Evolutionary conservation across 75 land plant species (phyloP).

Genomic region (Sequoia sempervirens): DNA sequence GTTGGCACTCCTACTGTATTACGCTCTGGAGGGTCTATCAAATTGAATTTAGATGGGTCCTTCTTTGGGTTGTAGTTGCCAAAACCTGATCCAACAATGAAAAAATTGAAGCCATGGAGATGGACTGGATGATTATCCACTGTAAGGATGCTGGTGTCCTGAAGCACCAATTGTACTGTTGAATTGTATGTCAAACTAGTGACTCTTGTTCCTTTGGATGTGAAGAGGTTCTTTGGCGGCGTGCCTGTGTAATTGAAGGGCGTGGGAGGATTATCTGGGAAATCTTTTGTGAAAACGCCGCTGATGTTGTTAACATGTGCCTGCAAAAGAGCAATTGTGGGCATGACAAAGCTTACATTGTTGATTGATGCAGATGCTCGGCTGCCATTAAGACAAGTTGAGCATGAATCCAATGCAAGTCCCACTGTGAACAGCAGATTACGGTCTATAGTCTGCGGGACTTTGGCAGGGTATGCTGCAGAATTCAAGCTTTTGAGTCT

Average conservation of each 20-base stretch:
- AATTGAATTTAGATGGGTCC: constrained; percentile 49
- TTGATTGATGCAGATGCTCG: constrained; percentile 9
- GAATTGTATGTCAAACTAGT: constrained; percentile 17
- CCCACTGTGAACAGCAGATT: constrained; percentile 12
- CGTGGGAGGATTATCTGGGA: constrained; percentile 20
- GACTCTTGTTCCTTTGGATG: constrained; percentile 19
- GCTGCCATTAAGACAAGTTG: constrained; percentile 10
- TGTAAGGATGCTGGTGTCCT: constrained; percentile 33
- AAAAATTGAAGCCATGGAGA: constrained; percentile 42
- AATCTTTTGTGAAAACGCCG: constrained; percentile 29
- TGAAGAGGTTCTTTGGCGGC: constrained; percentile 13
- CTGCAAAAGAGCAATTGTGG: constrained; percentile 7
- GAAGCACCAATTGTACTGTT: constrained; percentile 33
- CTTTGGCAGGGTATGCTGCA: constrained; percentile 40
- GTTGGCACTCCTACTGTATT: constrained; percentile 45
- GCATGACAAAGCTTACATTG: too few relatives aligned
- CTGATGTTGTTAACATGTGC: constrained; percentile 10
- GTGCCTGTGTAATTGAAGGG: constrained; percentile 17
- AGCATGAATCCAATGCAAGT: constrained; percentile 11
- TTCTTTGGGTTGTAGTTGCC: constrained; percentile 42
- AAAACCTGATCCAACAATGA: constrained; percentile 31
- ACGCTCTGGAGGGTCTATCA: constrained; percentile 41
- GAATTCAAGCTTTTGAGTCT: constrained; percentile 40
- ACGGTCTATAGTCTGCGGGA: constrained; percentile 48
- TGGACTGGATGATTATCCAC: constrained; percentile 38